A percentile compares a stretch with the other conserved stretches of the same genome.
phyloP scores from a whole-genome alignment of 2,329 filamentous ascomycete genomes.

The Nigrospora osmanthi region DNA sequence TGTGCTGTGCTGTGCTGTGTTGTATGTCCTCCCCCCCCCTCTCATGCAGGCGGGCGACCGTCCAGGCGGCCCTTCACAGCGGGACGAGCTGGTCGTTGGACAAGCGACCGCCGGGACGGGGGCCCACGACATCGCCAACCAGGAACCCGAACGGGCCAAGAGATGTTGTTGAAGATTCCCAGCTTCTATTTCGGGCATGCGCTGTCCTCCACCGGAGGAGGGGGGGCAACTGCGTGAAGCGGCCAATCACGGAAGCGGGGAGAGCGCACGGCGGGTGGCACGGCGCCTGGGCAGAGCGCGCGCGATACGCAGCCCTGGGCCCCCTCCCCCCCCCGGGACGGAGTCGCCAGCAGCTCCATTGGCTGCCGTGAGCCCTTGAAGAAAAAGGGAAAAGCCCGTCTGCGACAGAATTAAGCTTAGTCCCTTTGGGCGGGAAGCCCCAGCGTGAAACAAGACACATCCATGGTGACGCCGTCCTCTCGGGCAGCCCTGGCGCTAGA shows the following conservation, averaged over 20 bases:
- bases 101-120: background rate
- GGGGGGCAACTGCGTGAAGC: conserved; percentile 10
- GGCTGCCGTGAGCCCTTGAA: conserved; percentile 6
- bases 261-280: too few relatives aligned
- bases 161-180: conserved; percentile 5
- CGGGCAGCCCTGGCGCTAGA: too few relatives aligned
- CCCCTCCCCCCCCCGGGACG: too few relatives aligned
- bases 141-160: too few relatives aligned
- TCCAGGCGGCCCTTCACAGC: too few relatives aligned
- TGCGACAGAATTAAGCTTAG: conserved; percentile 1
- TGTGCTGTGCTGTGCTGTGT: too few relatives aligned
- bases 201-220: conserved; percentile 2
- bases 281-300: conserved; percentile 3
- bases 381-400: background rate
- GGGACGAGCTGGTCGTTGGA: background rate
- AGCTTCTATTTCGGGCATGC: conserved; percentile 17
- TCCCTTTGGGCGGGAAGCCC: background rate
- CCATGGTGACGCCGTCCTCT: background rate
- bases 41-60: too few relatives aligned
- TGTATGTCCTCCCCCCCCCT: too few relatives aligned
- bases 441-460: conserved; percentile 1
- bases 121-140: too few relatives aligned
- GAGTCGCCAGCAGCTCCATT: conserved; percentile 12
- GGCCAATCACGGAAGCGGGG: conserved; percentile 11
- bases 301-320: conserved; percentile 8